Evolutionary conservation across 2,329 filamentous ascomycete species (phyloP).

Genomic region (Eutypa lata): DNA sequence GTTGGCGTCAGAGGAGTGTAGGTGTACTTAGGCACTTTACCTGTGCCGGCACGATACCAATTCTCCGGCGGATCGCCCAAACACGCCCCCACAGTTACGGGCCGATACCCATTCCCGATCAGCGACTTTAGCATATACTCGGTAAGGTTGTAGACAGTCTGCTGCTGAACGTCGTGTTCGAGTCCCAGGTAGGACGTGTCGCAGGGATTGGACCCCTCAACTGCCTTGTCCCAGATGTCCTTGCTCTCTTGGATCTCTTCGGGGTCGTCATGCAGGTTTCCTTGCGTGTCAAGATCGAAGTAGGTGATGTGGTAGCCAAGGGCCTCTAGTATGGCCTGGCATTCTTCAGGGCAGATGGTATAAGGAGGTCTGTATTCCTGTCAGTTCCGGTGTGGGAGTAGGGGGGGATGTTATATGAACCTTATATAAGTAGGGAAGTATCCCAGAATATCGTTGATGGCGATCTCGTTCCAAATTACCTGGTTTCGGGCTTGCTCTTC

Average conservation of each 20-base stretch:
- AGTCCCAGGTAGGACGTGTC: conserved; percentile 28
- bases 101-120: conserved; percentile 37
- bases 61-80: conserved; percentile 45
- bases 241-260: conserved; percentile 32
- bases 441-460: conserved; percentile 30
- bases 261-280: conserved; percentile 28
- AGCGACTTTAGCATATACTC: conserved; percentile 41
- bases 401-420: conserved; percentile 8
- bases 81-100: conserved; percentile 55
- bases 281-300: conserved; percentile 31
- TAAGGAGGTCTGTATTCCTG: conserved; percentile 22
- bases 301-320: conserved; percentile 29
- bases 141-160: conserved; percentile 45
- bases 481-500: conserved; percentile 26
- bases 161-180: conserved; percentile 47
- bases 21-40: conserved; percentile 23
- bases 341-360: conserved; percentile 28
- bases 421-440: conserved; percentile 32
- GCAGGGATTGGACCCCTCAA: conserved; percentile 27
- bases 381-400: background rate
- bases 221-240: conserved; percentile 33
- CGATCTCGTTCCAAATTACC: conserved; percentile 32
- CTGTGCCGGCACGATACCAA: conserved; percentile 48
- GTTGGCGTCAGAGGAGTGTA: conserved; percentile 25
- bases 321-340: conserved; percentile 22